Evolutionary conservation across 2,329 filamentous ascomycete genomes (phyloP).

Genomic region (Cladosporium sp.): DNA sequence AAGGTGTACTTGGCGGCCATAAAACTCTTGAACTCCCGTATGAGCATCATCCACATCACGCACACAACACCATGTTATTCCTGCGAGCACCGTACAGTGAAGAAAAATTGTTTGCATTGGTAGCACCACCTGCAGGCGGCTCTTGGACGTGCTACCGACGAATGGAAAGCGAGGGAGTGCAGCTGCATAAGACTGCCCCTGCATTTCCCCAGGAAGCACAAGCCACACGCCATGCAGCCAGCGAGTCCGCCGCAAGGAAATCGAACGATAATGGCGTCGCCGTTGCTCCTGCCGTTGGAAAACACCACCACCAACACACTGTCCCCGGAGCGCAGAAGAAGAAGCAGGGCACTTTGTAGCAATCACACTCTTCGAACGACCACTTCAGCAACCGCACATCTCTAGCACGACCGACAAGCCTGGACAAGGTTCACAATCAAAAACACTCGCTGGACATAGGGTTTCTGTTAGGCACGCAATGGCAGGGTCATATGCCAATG

Average conservation of each 20-base stretch:
- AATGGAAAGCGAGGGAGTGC: neutral
- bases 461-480: constrained; percentile 9
- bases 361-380: neutral
- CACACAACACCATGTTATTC: neutral
- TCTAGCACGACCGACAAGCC: neutral
- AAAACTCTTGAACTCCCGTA: neutral
- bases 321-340: neutral
- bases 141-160: constrained; percentile 2
- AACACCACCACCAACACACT: neutral
- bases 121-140: constrained; percentile 2
- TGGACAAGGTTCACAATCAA: constrained; percentile 1
- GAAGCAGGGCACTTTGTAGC: neutral
- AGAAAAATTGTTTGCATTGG: constrained; percentile 12
- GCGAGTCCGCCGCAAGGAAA: constrained; percentile 14
- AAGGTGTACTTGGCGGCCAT: neutral
- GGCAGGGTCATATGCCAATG: constrained; percentile 20
- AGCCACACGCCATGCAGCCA: constrained; percentile 7
- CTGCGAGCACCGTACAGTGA: constrained; percentile 10
- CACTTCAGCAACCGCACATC: neutral
- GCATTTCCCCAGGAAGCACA: constrained; percentile 18
- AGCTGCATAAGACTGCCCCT: neutral
- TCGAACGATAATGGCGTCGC: constrained; percentile 14
- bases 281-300: neutral
- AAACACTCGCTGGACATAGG: neutral
- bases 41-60: neutral